phyloP scores from a whole-genome alignment of 2,329 filamentous ascomycete genomes.

The Sarocladium strictum region DNA sequence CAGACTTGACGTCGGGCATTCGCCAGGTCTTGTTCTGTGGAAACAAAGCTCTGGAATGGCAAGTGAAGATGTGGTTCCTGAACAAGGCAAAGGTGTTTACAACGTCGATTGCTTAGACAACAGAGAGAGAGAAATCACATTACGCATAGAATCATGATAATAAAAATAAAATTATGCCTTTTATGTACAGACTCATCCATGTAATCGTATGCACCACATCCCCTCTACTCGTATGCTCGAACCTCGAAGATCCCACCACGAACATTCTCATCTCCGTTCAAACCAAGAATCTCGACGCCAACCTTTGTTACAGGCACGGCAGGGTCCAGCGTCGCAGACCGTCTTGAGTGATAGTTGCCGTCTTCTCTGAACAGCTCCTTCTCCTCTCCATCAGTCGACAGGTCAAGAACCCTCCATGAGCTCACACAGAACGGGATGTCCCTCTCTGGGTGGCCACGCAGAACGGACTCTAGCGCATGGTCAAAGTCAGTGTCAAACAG shows the following conservation, averaged over 20 bases:
- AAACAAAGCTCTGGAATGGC: slow-evolving; percentile 20
- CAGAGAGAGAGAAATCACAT: no score
- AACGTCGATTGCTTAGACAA: slow-evolving; percentile 6
- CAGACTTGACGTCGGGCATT: neutral
- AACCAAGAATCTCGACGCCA: slow-evolving; percentile 17
- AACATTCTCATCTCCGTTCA: slow-evolving; percentile 17
- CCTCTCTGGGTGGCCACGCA: slow-evolving; percentile 19
- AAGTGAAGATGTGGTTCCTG: slow-evolving; percentile 18
- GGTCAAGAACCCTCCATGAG: slow-evolving; percentile 18
- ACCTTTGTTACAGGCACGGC: slow-evolving; percentile 9
- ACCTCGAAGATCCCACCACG: slow-evolving; percentile 19
- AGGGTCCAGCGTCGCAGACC: slow-evolving; percentile 14
- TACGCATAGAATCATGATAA: no score
- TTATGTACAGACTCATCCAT: neutral
- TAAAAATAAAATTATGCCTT: no score
- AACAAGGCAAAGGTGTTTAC: slow-evolving; percentile 6
- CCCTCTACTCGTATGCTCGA: slow-evolving; percentile 17
- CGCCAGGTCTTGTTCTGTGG: slow-evolving; percentile 16
- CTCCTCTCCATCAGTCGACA: slow-evolving; percentile 14
- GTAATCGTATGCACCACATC: neutral
- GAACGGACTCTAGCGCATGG: slow-evolving; percentile 19
- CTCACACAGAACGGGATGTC: slow-evolving; percentile 19
- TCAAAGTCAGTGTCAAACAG: slow-evolving; percentile 21
- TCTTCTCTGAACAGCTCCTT: slow-evolving; percentile 16
- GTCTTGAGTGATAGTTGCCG: slow-evolving; percentile 16